These are phyloP conservation scores for Scorias spongiosa DNA, from an alignment of 2,329 filamentous ascomycete species.

Conservation along the genomic window DNA sequence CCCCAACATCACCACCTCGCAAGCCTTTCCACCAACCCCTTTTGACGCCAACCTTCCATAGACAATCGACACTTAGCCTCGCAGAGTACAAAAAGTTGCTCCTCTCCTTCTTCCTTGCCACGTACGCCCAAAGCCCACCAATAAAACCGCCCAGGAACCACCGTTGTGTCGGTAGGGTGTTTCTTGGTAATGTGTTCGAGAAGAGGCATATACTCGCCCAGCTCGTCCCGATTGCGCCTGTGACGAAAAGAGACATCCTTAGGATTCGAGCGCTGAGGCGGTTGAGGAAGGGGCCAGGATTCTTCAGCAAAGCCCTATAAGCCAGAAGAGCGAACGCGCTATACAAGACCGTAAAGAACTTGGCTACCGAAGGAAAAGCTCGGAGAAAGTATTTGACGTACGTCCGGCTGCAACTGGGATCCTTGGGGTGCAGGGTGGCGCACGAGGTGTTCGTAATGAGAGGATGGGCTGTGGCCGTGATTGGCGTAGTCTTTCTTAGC, in stretches of 20 bases:
- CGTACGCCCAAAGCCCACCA: conserved; percentile 70
- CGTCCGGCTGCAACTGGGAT: conserved; percentile 76
- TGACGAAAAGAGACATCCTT: conserved; percentile 60
- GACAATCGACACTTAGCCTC: conserved; percentile 60
- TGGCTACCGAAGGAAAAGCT: conserved; percentile 63
- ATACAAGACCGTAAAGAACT: conserved; percentile 64
- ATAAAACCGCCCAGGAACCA: conserved; percentile 83
- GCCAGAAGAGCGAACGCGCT: conserved; percentile 54
- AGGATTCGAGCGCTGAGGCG: conserved; percentile 53
- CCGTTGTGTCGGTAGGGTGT: conserved; percentile 62
- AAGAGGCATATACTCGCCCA: conserved; percentile 89
- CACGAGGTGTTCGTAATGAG: conserved; percentile 75
- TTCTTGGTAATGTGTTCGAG: conserved; percentile 60
- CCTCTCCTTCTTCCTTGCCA: conserved; percentile 51
- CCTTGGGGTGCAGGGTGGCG: conserved; percentile 71
- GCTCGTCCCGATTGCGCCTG: conserved; percentile 66
- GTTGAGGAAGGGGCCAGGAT: conserved; percentile 53
- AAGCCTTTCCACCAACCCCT: conserved; percentile 73
- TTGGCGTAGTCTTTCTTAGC: conserved; percentile 54
- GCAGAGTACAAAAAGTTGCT: conserved; percentile 65
- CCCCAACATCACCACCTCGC: conserved; percentile 65
- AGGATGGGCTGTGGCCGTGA: conserved; percentile 74
- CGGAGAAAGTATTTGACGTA: conserved; percentile 78
- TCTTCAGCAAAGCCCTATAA: conserved; percentile 51
- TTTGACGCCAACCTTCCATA: conserved; percentile 94